Evolutionary conservation across 345 rosid genomes (phyloP), one percentile per base, ranked within the genome.

Genomic region (Brassica nigra): DNA sequence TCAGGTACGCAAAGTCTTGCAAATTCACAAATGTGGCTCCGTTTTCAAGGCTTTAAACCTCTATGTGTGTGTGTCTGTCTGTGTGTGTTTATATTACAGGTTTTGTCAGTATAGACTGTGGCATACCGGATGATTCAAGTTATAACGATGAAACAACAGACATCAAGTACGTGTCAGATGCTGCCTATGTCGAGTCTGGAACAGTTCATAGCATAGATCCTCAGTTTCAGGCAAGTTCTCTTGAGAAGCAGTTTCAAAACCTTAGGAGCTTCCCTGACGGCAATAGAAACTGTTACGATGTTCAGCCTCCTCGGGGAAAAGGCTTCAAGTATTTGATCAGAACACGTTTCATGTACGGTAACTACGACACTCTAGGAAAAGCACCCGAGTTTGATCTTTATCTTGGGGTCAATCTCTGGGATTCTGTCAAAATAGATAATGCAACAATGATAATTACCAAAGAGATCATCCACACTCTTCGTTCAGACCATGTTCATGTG

Each of bases 331-430:
- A 89, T 68, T 58, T 89, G 68, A 78, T 89, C 55, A 78, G 93
- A 76, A 77, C 89, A 3, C 62, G 64, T 3, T 89, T 86, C 81
- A 39, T 81, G 80, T 86, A 90, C 37, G 90, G 89, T 6, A 85
- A 89, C 73, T 91, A 89, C 6, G 90, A 91, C 28, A 72, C 8
- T 9, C 12, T 37, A 0, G 72, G 75, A 3, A 16, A 15, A 16
- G 30, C 75, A 1, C 91, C 87, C 0, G 55, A 23, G n/a, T 89
- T 89, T n/a, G 87, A 88, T 71, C 29, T 91, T 6, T 52, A 85
- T 65, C 33, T 89, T 1, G 97, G 88, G 9, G 78, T 78, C 9
- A 85, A 84, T 54, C 36, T 65, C 0, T 91, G 90, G 91, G 54
- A 0, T 20, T 72, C 82, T 1, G 74, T 86, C 18, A 59, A 1